Percentiles rank a stretch among this genome's conserved stretches.
Conservation (phyloP, 2,329 filamentous ascomycete genomes). For the Hirsutella rhossiliensis region DNA sequence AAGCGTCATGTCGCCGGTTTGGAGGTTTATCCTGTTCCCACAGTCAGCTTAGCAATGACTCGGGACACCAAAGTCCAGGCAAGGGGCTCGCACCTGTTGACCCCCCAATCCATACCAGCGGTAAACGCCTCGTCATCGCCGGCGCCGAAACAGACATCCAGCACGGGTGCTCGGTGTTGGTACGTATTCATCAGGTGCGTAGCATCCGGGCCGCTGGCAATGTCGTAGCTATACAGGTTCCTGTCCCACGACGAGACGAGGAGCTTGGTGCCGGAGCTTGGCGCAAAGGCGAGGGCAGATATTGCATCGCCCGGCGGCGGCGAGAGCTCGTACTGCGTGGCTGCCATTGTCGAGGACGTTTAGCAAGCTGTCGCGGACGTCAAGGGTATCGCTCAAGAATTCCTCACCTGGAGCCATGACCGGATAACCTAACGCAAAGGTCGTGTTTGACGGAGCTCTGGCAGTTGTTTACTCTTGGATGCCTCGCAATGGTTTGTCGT, state of each 20-base stretch:
- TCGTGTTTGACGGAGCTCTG: neutral
- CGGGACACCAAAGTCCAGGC: too few species aligned
- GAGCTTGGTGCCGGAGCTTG: constrained; percentile 58
- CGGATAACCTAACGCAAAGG: neutral
- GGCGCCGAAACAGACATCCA: constrained; percentile 84
- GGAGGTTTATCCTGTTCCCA: constrained; percentile 47
- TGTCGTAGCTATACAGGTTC: constrained; percentile 81
- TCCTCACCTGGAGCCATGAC: constrained; percentile 30
- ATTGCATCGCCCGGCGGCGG: constrained; percentile 79
- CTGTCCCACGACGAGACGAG: constrained; percentile 95
- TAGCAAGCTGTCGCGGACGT: neutral
- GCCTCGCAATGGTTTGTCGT: too few species aligned
- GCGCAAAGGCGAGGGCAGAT: constrained; percentile 77
- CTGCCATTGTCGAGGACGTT: constrained; percentile 21
- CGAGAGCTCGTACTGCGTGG: constrained; percentile 70
- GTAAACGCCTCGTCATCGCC: constrained; percentile 76
- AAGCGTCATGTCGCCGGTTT: constrained; percentile 58
- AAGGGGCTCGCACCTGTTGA: constrained; percentile 48
- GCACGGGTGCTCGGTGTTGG: constrained; percentile 71
- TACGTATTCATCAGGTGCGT: constrained; percentile 53
- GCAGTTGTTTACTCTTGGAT: constrained; percentile 20
- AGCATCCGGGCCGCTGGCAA: constrained; percentile 44
- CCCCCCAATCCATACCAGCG: constrained; percentile 76
- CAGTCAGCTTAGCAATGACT: neutral
- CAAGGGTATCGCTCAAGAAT: neutral